Percentiles rank a stretch among this genome's conserved stretches.
Conservation (phyloP, 495 filamentous ascomycete species). For the Penicillium samsonianum region DNA sequence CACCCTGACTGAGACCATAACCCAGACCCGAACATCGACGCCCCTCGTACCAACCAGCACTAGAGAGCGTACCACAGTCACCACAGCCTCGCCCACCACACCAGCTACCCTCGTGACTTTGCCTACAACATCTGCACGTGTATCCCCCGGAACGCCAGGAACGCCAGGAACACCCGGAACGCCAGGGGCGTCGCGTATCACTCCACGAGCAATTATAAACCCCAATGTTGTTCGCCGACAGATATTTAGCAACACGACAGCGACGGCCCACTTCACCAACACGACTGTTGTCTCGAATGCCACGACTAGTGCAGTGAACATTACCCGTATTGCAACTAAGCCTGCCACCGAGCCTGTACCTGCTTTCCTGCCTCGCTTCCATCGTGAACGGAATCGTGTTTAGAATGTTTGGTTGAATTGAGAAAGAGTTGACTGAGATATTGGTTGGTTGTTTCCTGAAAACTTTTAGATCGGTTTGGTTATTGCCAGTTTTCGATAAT, state of each 20-base stretch:
- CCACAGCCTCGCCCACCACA: not conserved
- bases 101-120: constrained; percentile 10
- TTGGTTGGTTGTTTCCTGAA: not conserved
- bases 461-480: not conserved
- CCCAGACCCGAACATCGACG: constrained; percentile 13
- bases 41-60: constrained; percentile 16
- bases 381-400: constrained; percentile 5
- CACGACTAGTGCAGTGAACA: constrained; percentile 9
- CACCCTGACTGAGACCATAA: not conserved
- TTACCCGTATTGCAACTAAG: not conserved
- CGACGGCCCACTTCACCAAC: constrained; percentile 22
- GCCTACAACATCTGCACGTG: constrained; percentile 1
- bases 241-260: constrained; percentile 16
- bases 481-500: constrained; percentile 1
- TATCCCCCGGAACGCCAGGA: not conserved
- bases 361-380: constrained; percentile 7
- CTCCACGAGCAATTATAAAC: constrained; percentile 7
- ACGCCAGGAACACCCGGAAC: no score
- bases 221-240: constrained; percentile 21
- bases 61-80: constrained; percentile 3
- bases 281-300: constrained; percentile 19
- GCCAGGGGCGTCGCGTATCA: constrained; percentile 1
- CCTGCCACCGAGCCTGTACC: constrained; percentile 5
- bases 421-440: not conserved
- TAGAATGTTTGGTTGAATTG: not conserved